A percentile compares a stretch with the other conserved stretches of the same genome.
These are phyloP conservation scores for Mycena vitilis DNA, from an alignment of 768 basidiomycete species.

Conservation along the genomic window DNA sequence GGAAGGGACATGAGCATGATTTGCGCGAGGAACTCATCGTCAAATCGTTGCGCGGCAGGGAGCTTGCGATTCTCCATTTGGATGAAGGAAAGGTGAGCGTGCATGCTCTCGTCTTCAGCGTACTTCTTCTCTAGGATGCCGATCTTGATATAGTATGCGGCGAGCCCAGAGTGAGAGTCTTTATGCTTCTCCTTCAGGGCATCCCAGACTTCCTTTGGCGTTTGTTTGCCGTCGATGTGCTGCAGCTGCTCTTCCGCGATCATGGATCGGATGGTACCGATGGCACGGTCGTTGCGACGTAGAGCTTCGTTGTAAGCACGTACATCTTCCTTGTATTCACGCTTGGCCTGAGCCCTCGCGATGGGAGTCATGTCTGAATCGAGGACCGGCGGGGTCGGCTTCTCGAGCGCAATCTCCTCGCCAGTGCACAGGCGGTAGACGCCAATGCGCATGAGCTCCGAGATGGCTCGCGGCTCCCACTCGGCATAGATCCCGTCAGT, in stretches of 20 bases:
- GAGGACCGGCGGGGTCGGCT: too few species aligned
- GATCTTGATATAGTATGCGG: conserved; percentile 9
- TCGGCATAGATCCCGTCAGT: too few species aligned
- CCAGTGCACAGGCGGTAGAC: too few species aligned
- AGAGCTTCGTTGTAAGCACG: too few species aligned
- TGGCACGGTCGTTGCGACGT: too few species aligned
- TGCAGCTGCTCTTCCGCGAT: conserved; percentile 17
- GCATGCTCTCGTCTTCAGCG: conserved; percentile 11
- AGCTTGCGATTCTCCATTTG: conserved; percentile 21
- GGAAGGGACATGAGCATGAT: conserved; percentile 13
- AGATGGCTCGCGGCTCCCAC: too few species aligned
- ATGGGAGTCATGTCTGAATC: too few species aligned
- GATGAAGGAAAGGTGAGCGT: conserved; percentile 18
- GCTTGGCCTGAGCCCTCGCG: too few species aligned
- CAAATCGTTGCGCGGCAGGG: not conserved
- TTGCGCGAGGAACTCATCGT: conserved; percentile 8
- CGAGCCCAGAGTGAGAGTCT: conserved; percentile 2
- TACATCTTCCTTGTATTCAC: too few species aligned
- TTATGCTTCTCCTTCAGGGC: not conserved
- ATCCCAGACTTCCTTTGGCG: conserved; percentile 17
- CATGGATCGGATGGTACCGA: conserved; percentile 13
- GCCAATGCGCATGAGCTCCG: too few species aligned
- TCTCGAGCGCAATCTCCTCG: too few species aligned
- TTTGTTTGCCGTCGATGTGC: conserved; percentile 12
- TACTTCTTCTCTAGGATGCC: conserved; percentile 20